Percentiles rank a stretch among this genome's conserved stretches.
phyloP scores from a whole-genome alignment of 257 asterid species.

The Solanum paucissectum region DNA sequence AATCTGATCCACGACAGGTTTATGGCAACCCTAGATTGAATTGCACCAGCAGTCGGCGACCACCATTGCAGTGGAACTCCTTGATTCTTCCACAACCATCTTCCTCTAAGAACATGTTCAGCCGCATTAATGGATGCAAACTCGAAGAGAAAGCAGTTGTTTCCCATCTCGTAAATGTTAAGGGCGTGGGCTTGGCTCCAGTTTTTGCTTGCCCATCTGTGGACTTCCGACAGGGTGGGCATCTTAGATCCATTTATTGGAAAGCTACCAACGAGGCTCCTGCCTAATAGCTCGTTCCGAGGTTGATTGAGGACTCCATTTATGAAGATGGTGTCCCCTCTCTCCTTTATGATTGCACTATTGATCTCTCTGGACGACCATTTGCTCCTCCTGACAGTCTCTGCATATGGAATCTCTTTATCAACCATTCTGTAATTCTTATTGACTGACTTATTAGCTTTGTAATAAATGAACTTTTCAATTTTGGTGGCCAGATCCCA shows the following conservation, averaged over 20 bases:
- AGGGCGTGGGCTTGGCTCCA: too few relatives aligned
- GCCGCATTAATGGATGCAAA: neutral
- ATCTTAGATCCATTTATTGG: neutral
- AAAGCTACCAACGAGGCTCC: neutral
- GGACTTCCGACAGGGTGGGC: neutral
- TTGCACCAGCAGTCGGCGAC: neutral
- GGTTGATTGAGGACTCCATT: neutral
- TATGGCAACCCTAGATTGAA: neutral
- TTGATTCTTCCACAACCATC: neutral
- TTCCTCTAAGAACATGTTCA: neutral
- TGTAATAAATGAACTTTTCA: neutral
- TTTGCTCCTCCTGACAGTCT: neutral
- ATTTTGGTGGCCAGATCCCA: neutral
- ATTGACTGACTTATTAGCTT: neutral
- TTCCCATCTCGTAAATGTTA: too few relatives aligned
- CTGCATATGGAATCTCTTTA: neutral
- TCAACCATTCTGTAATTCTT: neutral
- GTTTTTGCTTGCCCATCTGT: too few relatives aligned
- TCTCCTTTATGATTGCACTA: neutral
- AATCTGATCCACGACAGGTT: neutral
- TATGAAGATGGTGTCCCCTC: neutral
- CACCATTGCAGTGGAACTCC: too few relatives aligned
- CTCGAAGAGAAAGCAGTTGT: neutral
- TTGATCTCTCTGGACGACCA: neutral
- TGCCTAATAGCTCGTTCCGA: neutral